Base-by-base conservation (phyloP, 129 eudicot species). In the Deinandra increscens region DNA sequence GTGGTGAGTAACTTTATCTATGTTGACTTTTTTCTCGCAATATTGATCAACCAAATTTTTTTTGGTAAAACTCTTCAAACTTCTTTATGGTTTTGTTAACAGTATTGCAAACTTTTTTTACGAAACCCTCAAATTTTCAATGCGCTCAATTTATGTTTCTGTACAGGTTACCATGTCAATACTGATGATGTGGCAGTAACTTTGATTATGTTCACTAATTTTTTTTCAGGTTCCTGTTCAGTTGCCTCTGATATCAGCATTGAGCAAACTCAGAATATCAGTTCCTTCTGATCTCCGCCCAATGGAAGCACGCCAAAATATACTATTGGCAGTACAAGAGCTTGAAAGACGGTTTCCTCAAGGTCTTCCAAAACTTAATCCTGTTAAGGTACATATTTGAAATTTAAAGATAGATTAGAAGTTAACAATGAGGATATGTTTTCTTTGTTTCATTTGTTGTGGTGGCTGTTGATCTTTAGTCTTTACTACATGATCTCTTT, bases 301-400 rank as follows among this genome's bases (percentile, higher is more conserved):
- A 42, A 37, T 70, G 38, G 99, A 94, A 79, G 90, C 88, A 22
- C 79, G 99, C 55, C 88, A 94, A 76, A 87, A 80, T 73, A 75
- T 90, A 60, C 84, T 94, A 23, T 79, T 90, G 72, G 97, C 96
- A n/a, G 88, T 94, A 18, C 87, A 94, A 67, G 97, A 94, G 80
- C 91, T 94, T 51, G 94, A 76, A 60, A 94, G 80, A 70, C 97
- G 99, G 37, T 94, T 85, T 70, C 93, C 97, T 49, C 88, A 83
- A 79, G 99, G 99, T 67, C 87, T 94, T 55, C 99, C 99, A 69
- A 94, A 90, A 82, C 99, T 94, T 69, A 87, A 94, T 71, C 99
- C 97, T 61, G 93, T 87, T 26, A 89, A 94, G 97, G 99, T 94
- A 65, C 69, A 22, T 42, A 18, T 46, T 79, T 9, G 22, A n/a